A percentile compares a stretch with the other conserved stretches of the same genome.
Evolutionary conservation across 148 eudicot genomes (phyloP).

Genomic region (Amaranthus palmeri): DNA sequence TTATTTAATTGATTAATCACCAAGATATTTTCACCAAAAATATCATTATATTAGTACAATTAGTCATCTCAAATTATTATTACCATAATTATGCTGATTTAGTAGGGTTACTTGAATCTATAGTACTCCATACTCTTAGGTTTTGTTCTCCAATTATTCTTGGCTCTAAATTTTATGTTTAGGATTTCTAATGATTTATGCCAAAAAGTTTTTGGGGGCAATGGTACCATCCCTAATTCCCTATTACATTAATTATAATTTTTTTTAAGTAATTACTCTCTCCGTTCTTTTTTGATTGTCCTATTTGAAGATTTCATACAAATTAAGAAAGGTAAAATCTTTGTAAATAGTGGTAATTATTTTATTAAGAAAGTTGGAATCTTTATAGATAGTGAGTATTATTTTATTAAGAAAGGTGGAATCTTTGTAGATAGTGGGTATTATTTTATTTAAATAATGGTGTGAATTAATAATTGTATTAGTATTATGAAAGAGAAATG

Average conservation of each 20-base stretch:
- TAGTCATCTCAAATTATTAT: conserved; percentile 2
- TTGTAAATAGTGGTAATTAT: too few relatives aligned
- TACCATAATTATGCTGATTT: neutral
- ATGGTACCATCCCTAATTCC: neutral
- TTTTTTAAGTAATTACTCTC: too few relatives aligned
- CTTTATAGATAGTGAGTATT: too few relatives aligned
- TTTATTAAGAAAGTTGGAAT: too few relatives aligned
- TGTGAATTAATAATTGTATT: too few relatives aligned
- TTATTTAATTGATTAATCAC: neutral
- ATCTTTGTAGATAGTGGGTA: too few relatives aligned
- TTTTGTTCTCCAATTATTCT: conserved; percentile 12
- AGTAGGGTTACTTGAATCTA: conserved; percentile 7
- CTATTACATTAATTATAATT: neutral
- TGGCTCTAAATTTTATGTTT: conserved; percentile 12
- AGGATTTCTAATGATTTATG: conserved; percentile 10
- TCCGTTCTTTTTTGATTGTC: too few relatives aligned
- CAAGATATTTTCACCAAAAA: neutral
- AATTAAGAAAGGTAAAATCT: too few relatives aligned
- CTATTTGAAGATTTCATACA: too few relatives aligned
- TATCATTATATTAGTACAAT: neutral
- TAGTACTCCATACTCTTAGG: neutral
- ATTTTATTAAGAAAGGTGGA: too few relatives aligned
- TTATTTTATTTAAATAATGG: too few relatives aligned
- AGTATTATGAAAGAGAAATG: too few relatives aligned
- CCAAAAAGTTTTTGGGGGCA: neutral